Percentiles rank a stretch among this genome's conserved stretches.
phyloP scores from a whole-genome alignment of 345 rosid species.

The Arabis alpina region DNA sequence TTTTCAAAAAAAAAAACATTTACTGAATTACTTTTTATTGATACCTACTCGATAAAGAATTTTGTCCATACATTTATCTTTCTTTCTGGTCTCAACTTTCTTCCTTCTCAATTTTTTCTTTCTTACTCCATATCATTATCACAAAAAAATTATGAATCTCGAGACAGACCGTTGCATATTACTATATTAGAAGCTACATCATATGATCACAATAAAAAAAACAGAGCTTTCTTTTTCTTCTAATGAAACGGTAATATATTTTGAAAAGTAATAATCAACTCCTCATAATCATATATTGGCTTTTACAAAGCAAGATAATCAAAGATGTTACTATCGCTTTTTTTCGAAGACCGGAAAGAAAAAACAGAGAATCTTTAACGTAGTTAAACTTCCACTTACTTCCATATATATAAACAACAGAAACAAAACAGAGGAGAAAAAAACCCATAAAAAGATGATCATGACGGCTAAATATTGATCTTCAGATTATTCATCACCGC shows the following conservation, averaged over 20 bases:
- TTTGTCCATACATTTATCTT: too few species aligned
- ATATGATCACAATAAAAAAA: background rate
- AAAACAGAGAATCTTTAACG: background rate
- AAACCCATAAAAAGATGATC: constrained; percentile 22
- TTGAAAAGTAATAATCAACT: background rate
- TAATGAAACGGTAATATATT: background rate
- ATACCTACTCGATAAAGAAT: too few species aligned
- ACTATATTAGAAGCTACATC: constrained; percentile 14
- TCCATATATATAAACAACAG: background rate
- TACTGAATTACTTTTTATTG: too few species aligned
- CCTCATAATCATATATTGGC: constrained; percentile 6
- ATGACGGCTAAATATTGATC: constrained; percentile 2
- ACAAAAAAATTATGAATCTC: background rate
- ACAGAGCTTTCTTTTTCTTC: background rate
- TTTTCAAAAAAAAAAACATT: too few species aligned
- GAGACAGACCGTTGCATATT: constrained; percentile 16
- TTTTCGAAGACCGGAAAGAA: background rate
- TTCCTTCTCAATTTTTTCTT: background rate
- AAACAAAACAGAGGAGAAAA: constrained; percentile 10
- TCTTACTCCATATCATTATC: constrained; percentile 3
- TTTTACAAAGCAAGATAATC: background rate
- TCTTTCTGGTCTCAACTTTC: background rate
- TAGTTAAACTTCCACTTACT: constrained; percentile 9
- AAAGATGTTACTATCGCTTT: constrained; percentile 4
- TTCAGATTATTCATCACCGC: too few species aligned